phyloP scores from a whole-genome alignment of 768 basidiomycete species.

The Mycena olivaceomarginata region DNA sequence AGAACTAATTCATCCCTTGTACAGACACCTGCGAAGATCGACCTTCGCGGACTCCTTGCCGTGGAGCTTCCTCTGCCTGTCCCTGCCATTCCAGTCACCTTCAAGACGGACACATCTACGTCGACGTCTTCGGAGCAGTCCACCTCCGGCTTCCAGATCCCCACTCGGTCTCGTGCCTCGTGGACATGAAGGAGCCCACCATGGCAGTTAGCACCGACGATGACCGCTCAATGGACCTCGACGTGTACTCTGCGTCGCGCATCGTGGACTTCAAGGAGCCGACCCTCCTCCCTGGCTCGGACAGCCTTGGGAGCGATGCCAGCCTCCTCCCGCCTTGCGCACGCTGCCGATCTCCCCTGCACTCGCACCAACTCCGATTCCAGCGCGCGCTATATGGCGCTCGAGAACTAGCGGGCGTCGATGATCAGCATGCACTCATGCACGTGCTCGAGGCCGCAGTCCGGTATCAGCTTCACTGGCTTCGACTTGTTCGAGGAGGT shows the following conservation, averaged over 20 bases:
- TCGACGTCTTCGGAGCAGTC: constrained; percentile 38
- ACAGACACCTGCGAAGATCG: constrained; percentile 82
- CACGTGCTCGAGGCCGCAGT: constrained; percentile 65
- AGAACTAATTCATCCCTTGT: not conserved
- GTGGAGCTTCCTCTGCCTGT: constrained; percentile 69
- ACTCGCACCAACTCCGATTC: constrained; percentile 67
- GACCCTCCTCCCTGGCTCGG: constrained; percentile 62
- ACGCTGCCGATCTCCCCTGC: constrained; percentile 62
- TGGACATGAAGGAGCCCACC: constrained; percentile 56
- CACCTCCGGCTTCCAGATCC: constrained; percentile 41
- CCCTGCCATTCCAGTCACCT: constrained; percentile 67
- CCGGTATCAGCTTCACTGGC: constrained; percentile 80
- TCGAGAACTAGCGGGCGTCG: constrained; percentile 47
- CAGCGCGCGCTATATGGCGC: constrained; percentile 57
- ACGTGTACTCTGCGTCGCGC: constrained; percentile 51
- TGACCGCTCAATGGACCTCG: constrained; percentile 45
- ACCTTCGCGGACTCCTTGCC: constrained; percentile 64
- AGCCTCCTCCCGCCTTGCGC: constrained; percentile 56
- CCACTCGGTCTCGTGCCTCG: constrained; percentile 42
- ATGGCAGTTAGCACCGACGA: constrained; percentile 47
- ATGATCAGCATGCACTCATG: constrained; percentile 50
- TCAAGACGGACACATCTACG: constrained; percentile 39
- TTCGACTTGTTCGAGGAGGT: constrained; percentile 87
- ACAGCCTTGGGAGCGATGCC: constrained; percentile 61
- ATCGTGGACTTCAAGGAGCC: constrained; percentile 60